Evolutionary conservation across 23 red algal species (phyloP).

Genomic region (Agarophyton chilense): DNA sequence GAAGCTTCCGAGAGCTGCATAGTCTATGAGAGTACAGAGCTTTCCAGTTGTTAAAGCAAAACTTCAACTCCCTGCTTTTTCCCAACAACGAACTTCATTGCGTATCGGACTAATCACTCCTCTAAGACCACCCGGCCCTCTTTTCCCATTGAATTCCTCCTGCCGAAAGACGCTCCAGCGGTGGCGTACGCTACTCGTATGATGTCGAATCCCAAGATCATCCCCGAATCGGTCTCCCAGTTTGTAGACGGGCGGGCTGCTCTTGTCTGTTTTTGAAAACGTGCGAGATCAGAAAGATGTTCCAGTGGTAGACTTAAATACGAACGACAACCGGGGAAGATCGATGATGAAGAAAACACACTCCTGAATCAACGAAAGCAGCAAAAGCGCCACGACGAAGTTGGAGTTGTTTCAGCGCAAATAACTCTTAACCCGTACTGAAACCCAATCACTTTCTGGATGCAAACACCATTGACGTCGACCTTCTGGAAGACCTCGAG

Average conservation of each 20-base stretch:
- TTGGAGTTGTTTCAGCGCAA: neutral
- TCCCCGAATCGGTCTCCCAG: neutral
- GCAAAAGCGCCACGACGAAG: neutral
- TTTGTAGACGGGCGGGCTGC: neutral
- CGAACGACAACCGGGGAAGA: neutral
- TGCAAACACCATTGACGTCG: neutral
- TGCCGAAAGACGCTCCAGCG: neutral
- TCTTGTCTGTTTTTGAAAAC: neutral
- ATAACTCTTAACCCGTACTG: neutral
- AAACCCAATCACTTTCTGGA: neutral
- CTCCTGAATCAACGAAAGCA: neutral
- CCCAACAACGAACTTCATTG: no score
- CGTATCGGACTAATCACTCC: no score
- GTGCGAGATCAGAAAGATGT: no score
- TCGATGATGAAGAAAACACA: neutral
- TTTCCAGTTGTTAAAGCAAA: no score
- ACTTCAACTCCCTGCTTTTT: no score
- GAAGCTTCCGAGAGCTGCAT: no score
- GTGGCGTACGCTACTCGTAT: neutral
- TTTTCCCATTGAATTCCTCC: no score
- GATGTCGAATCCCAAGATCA: neutral
- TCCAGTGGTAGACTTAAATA: constrained; percentile 1
- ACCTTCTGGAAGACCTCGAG: neutral
- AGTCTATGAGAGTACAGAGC: no score
- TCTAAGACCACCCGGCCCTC: no score